A percentile compares a stretch with the other conserved stretches of the same genome.
phyloP scores from a whole-genome alignment of 2,329 filamentous ascomycete species.

The Podosphaera xanthii region DNA sequence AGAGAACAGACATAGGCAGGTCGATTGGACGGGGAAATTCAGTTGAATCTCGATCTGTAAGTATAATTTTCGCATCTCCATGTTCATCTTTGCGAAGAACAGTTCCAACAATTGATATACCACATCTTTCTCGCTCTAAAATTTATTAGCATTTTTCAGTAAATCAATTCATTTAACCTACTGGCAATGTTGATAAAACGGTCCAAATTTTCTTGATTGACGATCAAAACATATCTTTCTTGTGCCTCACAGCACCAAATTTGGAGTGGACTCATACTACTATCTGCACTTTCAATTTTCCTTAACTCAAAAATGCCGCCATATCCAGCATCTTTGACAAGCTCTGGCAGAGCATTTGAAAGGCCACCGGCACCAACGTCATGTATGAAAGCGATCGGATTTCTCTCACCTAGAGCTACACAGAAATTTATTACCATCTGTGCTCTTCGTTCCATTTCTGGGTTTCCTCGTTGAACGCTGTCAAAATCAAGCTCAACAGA shows the following conservation, averaged over 20 bases:
- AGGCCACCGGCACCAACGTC: slow-evolving; percentile 88
- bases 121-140: slow-evolving; percentile 60
- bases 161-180: slow-evolving; percentile 14
- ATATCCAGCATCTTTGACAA: slow-evolving; percentile 77
- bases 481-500: slow-evolving; percentile 89
- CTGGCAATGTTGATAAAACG: slow-evolving; percentile 44
- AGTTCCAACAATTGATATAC: slow-evolving; percentile 74
- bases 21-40: slow-evolving; percentile 64
- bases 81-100: slow-evolving; percentile 38
- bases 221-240: slow-evolving; percentile 80
- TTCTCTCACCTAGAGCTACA: slow-evolving; percentile 58
- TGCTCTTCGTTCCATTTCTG: slow-evolving; percentile 81
- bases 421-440: slow-evolving; percentile 98
- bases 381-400: slow-evolving; percentile 90
- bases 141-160: slow-evolving; percentile 1
- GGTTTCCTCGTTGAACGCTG: slow-evolving; percentile 90
- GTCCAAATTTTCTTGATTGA: slow-evolving; percentile 62
- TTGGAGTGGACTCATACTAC: slow-evolving; percentile 80
- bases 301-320: slow-evolving; percentile 88
- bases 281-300: slow-evolving; percentile 75
- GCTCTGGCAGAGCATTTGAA: slow-evolving; percentile 61
- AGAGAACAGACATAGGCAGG: slow-evolving; percentile 68
- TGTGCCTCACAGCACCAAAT: slow-evolving; percentile 98
- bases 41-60: slow-evolving; percentile 59
- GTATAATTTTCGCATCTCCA: slow-evolving; percentile 48